These are phyloP conservation scores for Cystobasidium onofrii DNA, from an alignment of 768 basidiomycete species.

Conservation along the genomic window DNA sequence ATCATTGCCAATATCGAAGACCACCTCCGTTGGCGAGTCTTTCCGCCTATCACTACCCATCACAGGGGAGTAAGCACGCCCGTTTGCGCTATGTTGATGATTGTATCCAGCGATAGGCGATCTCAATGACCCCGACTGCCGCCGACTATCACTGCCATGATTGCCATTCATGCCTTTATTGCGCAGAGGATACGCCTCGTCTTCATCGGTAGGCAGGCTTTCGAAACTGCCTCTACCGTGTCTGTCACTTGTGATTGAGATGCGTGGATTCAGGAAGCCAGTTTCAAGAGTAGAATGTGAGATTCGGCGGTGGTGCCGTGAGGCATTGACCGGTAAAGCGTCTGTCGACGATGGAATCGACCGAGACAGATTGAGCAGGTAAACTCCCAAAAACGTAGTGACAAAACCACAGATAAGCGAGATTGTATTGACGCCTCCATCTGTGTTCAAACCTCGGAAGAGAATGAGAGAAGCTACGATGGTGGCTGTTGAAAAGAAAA, in stretches of 20 bases:
- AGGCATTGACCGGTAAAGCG: constrained; percentile 42
- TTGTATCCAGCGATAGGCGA: constrained; percentile 7
- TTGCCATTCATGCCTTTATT: background rate
- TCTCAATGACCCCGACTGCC: background rate
- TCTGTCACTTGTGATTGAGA: constrained; percentile 16
- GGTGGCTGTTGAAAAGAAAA: constrained; percentile 88
- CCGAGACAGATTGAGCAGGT: constrained; percentile 56
- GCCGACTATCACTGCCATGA: background rate
- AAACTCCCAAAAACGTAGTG: constrained; percentile 93
- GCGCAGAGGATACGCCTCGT: constrained; percentile 19
- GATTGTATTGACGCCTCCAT: constrained; percentile 66
- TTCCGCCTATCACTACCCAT: background rate
- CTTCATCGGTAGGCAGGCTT: constrained; percentile 8
- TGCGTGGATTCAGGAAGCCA: constrained; percentile 25
- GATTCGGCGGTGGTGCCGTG: constrained; percentile 13
- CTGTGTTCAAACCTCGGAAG: constrained; percentile 94
- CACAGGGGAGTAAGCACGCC: background rate
- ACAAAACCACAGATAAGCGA: constrained; percentile 83
- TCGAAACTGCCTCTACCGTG: constrained; percentile 21
- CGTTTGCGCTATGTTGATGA: constrained; percentile 8
- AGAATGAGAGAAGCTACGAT: constrained; percentile 89
- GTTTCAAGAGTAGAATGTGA: constrained; percentile 30
- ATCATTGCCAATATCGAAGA: constrained; percentile 15
- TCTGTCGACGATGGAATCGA: constrained; percentile 28
- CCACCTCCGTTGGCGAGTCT: background rate